phyloP scores from a whole-genome alignment of 2,329 filamentous ascomycete species.

The Colletotrichum sp. region DNA sequence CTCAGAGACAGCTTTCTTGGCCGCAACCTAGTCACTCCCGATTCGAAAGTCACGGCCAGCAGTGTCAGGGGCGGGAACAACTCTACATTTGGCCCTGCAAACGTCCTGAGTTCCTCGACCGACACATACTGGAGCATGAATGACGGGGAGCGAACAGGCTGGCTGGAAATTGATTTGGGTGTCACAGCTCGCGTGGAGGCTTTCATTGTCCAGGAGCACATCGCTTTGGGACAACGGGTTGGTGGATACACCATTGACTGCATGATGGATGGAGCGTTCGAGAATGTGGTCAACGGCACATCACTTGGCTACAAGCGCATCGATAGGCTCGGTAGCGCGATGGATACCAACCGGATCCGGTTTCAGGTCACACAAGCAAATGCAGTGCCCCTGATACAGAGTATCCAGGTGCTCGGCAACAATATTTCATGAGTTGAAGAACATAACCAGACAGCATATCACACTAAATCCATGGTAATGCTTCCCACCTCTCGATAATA shows the following conservation, averaged over 20 bases:
- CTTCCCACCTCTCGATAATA: too few relatives aligned
- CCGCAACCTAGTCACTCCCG: not conserved
- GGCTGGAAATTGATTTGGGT: not conserved
- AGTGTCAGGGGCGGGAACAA: not conserved
- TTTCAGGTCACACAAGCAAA: not conserved
- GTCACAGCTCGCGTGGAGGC: not conserved
- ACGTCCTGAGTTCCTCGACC: not conserved
- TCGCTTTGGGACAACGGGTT: not conserved
- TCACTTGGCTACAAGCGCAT: not conserved
- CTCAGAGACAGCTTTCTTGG: not conserved
- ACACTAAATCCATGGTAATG: too few relatives aligned
- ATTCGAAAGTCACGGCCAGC: not conserved
- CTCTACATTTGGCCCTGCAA: not conserved
- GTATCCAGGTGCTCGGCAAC: not conserved
- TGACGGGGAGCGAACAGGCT: not conserved
- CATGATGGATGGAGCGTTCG: not conserved
- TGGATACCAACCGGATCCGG: not conserved
- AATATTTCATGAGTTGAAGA: too few relatives aligned
- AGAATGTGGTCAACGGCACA: not conserved
- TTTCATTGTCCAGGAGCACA: not conserved
- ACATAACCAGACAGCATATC: too few relatives aligned
- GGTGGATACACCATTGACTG: not conserved
- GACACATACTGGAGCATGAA: not conserved
- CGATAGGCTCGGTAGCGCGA: not conserved
- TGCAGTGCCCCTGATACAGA: not conserved